Percentiles rank a stretch among this genome's conserved stretches.
Evolutionary conservation across 495 filamentous ascomycete species (phyloP).

Genomic region (Cenococcum geophilum): DNA sequence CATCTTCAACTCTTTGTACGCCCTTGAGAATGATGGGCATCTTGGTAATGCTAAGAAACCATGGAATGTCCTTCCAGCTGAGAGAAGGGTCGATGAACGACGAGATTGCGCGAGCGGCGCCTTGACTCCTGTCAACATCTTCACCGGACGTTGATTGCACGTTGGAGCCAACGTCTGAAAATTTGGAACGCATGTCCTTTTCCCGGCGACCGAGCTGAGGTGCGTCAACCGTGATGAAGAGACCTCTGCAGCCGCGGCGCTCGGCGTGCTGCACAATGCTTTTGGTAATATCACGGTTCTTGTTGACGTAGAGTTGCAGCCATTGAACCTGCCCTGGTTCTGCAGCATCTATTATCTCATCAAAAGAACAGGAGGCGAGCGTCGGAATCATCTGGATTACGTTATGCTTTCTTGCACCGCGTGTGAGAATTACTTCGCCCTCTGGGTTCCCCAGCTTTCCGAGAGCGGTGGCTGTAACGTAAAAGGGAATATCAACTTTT

Average conservation of each 20-base stretch:
- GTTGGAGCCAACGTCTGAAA: conserved; percentile 75
- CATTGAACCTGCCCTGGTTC: conserved; percentile 82
- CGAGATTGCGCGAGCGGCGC: conserved; percentile 86
- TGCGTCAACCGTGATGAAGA: conserved; percentile 98
- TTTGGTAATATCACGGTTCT: conserved; percentile 85
- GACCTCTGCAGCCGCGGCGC: conserved; percentile 81
- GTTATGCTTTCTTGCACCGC: conserved; percentile 74
- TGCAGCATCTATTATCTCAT: conserved; percentile 87
- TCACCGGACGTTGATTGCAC: conserved; percentile 62
- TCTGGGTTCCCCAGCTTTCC: conserved; percentile 87
- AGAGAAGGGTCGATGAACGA: conserved; percentile 91
- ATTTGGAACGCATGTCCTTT: conserved; percentile 93
- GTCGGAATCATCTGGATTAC: conserved; percentile 97
- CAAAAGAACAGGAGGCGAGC: conserved; percentile 94
- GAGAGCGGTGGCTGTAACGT: conserved; percentile 86
- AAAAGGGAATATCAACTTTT: conserved; percentile 76
- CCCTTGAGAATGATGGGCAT: conserved; percentile 98
- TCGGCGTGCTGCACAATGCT: conserved; percentile 90
- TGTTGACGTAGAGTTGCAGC: conserved; percentile 98
- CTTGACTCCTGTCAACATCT: conserved; percentile 75
- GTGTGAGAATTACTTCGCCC: conserved; percentile 85
- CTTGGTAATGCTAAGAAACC: conserved; percentile 84
- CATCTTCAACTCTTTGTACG: conserved; percentile 93
- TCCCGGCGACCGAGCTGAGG: conserved; percentile 91
- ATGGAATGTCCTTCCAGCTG: conserved; percentile 90